A percentile compares a stretch with the other conserved stretches of the same genome.
phyloP scores from a whole-genome alignment of 148 eudicot species.

The Nyssa sinensis region DNA sequence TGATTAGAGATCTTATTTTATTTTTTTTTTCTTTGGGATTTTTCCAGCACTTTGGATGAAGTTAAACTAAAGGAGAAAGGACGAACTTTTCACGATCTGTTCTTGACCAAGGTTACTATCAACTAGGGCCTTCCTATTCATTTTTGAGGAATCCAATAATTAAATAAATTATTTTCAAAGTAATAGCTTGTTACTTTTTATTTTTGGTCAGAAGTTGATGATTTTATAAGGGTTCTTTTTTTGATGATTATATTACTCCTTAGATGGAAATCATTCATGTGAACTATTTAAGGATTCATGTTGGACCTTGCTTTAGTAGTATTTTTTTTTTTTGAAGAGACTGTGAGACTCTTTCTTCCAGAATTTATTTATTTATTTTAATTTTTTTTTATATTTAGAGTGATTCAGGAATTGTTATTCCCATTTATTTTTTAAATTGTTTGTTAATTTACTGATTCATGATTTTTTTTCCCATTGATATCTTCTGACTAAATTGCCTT shows the following conservation, averaged over 20 bases:
- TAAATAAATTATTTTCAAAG: constrained; percentile 1
- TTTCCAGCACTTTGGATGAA: constrained; percentile 75
- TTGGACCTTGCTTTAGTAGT: not conserved
- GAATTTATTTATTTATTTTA: not conserved
- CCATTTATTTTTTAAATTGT: not conserved
- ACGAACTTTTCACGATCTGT: constrained; percentile 85
- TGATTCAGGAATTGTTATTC: not conserved
- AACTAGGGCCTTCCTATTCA: not conserved
- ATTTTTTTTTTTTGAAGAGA: too few relatives aligned
- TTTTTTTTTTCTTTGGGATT: constrained; percentile 17
- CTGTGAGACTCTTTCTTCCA: constrained; percentile 4
- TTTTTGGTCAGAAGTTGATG: not conserved
- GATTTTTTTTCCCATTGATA: constrained; percentile 8
- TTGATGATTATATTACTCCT: not conserved
- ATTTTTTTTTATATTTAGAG: not conserved
- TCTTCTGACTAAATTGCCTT: too few relatives aligned
- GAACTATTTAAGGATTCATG: not conserved
- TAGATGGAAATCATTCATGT: not conserved
- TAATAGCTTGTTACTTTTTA: not conserved
- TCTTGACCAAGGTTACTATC: constrained; percentile 76
- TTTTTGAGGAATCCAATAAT: not conserved
- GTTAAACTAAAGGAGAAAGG: constrained; percentile 90
- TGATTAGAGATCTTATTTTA: not conserved
- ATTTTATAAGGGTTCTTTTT: not conserved
- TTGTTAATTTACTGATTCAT: not conserved